phyloP scores from a whole-genome alignment of 192 early-diverging fungal species.

The Entomortierella beljakovae region DNA sequence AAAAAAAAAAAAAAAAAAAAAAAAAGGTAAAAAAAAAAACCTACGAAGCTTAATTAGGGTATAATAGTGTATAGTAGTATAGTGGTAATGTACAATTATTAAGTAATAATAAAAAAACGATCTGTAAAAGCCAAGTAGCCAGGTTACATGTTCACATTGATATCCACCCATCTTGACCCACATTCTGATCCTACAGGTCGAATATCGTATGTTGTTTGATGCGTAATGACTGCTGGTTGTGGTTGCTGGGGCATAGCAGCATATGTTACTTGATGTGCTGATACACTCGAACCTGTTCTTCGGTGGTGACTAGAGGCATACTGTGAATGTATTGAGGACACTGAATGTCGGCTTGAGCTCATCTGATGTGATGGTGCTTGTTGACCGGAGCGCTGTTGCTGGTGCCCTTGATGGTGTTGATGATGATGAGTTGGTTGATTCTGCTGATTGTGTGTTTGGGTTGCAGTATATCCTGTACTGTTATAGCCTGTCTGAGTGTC shows the following conservation, averaged over 20 bases:
- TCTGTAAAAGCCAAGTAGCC: background rate
- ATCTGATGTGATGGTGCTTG: slow-evolving; percentile 14
- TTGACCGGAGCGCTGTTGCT: slow-evolving; percentile 14
- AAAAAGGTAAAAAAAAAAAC: too few species aligned
- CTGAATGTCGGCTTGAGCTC: slow-evolving; percentile 37
- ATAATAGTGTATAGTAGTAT: too few species aligned
- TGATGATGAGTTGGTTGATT: slow-evolving; percentile 8
- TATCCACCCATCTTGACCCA: slow-evolving; percentile 45
- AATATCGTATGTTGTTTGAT: slow-evolving; percentile 46
- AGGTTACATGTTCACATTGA: slow-evolving; percentile 30
- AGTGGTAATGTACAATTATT: background rate
- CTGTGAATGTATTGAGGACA: slow-evolving; percentile 36
- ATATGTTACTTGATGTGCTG: slow-evolving; percentile 31
- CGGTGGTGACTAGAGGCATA: slow-evolving; percentile 22
- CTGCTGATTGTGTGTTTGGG: slow-evolving; percentile 4
- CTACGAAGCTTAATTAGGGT: too few species aligned
- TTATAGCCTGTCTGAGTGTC: slow-evolving; percentile 14
- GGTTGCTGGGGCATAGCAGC: slow-evolving; percentile 42
- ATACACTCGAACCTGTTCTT: slow-evolving; percentile 25
- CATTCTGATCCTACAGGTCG: slow-evolving; percentile 32
- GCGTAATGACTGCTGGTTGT: slow-evolving; percentile 38
- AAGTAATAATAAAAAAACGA: slow-evolving; percentile 17
- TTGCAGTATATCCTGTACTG: slow-evolving; percentile 1
- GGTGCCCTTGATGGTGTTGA: slow-evolving; percentile 10
- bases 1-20: too few species aligned